Base-by-base conservation (phyloP, 164 flowering plant species). In the Liriodendron chinense region DNA sequence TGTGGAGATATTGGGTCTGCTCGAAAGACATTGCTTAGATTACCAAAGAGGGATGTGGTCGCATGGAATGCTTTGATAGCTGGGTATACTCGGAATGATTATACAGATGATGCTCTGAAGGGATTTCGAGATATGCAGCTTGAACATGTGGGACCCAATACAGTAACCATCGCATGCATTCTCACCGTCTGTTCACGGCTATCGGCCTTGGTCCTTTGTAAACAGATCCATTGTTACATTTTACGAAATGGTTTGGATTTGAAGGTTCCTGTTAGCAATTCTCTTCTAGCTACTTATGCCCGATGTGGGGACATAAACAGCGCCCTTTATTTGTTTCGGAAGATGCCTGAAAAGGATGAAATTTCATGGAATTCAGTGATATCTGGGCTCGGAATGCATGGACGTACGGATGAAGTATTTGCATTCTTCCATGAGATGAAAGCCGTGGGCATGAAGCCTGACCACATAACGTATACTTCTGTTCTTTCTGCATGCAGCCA, bases 401-500 rank as follows among this genome's bases (percentile, higher is more conserved):
- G 87, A 20, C 68, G 50, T 43, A 68, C 69, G 1, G 84, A 82
- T 56, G 79, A 83, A 34, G 74, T 76, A 74, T 68, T 85, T 61
- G 72, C 20, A 66, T 76, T 77, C 22, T 85, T 83, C 68, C 79
- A 80, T 50, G 73, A 72, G 47, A 83, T 85, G 89, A 75, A 67
- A 61, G 72, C 62, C 61, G 69, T 68, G 10, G 84, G 82, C 18
- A 14, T 82, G 69, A 82, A 65, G 62, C 87, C 86, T 21, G 83
- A 83, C 74, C 75, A 78, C 56, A 71, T 68, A 50, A 83, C 87
- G 50, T 83, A 82, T 59, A 79, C 85, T 9, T 79, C 82, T 34
- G 74, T 85, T 72, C 79, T 86, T 71, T 85, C 87, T 64, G 86
- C 85, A 1, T 85, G 89, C 72, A 82, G 87, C 83, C 89, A 85